Evolutionary conservation across 164 flowering plant genomes (phyloP).

Genomic region (Aristolochia fimbriata): DNA sequence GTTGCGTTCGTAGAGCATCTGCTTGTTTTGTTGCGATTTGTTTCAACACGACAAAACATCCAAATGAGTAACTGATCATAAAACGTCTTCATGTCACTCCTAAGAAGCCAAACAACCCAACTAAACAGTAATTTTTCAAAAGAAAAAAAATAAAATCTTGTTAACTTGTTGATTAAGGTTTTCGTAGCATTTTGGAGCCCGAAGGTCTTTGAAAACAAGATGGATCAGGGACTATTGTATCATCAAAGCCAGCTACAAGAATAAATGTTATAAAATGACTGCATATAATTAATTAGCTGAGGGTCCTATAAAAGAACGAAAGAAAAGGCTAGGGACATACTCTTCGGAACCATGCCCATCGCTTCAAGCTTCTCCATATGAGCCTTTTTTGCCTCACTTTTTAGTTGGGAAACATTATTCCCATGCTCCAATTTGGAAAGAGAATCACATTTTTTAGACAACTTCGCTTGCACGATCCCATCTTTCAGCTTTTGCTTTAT

Average conservation of each 20-base stretch:
- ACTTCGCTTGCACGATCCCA: constrained; percentile 41
- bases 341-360: constrained; percentile 16
- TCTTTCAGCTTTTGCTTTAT: constrained; percentile 48
- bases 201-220: background rate
- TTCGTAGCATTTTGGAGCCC: background rate
- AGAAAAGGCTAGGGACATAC: constrained; percentile 24
- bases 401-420: constrained; percentile 38
- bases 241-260: too few relatives aligned
- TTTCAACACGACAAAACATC: constrained; percentile 2
- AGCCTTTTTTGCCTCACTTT: constrained; percentile 40
- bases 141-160: too few relatives aligned
- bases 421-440: constrained; percentile 54
- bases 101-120: too few relatives aligned
- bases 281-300: background rate
- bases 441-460: constrained; percentile 35
- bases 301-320: background rate
- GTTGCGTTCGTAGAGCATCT: constrained; percentile 61
- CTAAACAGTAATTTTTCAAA: too few relatives aligned
- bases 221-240: too few relatives aligned
- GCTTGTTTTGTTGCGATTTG: constrained; percentile 10
- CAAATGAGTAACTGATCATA: background rate
- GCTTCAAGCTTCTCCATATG: constrained; percentile 46
- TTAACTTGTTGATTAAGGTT: background rate
- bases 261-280: background rate
- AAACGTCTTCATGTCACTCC: too few relatives aligned